Evolutionary conservation across 768 basidiomycete genomes (phyloP).

Genomic region (Rubroboletus pulcherrimus): DNA sequence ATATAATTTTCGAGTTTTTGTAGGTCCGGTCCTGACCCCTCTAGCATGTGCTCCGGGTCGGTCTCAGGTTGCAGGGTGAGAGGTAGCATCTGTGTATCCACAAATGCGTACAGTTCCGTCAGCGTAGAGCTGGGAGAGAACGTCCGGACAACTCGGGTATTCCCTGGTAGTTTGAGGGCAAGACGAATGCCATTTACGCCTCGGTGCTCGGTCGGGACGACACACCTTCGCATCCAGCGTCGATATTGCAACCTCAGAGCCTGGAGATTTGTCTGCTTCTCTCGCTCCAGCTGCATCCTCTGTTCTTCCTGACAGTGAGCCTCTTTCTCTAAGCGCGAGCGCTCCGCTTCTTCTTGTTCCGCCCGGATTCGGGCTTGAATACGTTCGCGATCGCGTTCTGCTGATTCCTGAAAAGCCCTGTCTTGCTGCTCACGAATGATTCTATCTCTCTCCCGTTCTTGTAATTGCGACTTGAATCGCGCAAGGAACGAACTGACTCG

Average conservation of each 20-base stretch:
- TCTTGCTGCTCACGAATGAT: slow-evolving; percentile 78
- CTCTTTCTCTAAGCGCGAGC: slow-evolving; percentile 29
- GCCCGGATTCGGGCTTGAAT: slow-evolving; percentile 54
- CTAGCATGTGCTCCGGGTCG: slow-evolving; percentile 44
- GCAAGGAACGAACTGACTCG: slow-evolving; percentile 75
- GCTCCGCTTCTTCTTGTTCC: slow-evolving; percentile 36
- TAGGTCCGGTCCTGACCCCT: slow-evolving; percentile 30
- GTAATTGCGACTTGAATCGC: slow-evolving; percentile 51
- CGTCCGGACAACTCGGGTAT: slow-evolving; percentile 53
- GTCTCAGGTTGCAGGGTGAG: slow-evolving; percentile 32
- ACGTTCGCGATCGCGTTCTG: slow-evolving; percentile 62
- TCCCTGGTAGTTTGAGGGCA: slow-evolving; percentile 53
- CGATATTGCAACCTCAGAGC: slow-evolving; percentile 51
- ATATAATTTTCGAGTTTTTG: slow-evolving; percentile 36
- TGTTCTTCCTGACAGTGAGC: slow-evolving; percentile 31
- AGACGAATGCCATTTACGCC: slow-evolving; percentile 36
- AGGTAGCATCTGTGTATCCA: slow-evolving; percentile 60
- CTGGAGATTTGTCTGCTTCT: slow-evolving; percentile 35
- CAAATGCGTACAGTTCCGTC: slow-evolving; percentile 67
- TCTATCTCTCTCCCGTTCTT: slow-evolving; percentile 52
- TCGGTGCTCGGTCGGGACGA: slow-evolving; percentile 36
- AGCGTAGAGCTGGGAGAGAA: slow-evolving; percentile 51
- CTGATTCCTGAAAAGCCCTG: slow-evolving; percentile 65
- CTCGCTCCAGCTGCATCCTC: slow-evolving; percentile 36
- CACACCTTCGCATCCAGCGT: slow-evolving; percentile 49